phyloP scores from a whole-genome alignment of 2,329 filamentous ascomycete species.

The Fusarium nygamai region DNA sequence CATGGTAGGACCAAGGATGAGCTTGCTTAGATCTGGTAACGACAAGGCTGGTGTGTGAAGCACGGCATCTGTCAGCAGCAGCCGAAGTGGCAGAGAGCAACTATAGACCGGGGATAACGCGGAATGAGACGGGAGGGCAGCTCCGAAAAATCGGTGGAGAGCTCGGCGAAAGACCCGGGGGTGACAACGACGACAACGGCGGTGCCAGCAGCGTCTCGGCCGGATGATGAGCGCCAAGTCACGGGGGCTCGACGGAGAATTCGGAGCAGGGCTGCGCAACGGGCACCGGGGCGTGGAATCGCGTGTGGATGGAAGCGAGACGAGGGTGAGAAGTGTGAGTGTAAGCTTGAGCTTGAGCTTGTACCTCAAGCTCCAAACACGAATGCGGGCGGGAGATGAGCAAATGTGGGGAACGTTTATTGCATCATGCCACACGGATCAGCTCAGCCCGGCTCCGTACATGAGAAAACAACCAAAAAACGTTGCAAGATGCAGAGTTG shows the following conservation, averaged over 20 bases:
- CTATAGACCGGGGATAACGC: conserved; percentile 11
- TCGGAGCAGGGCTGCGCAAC: conserved; percentile 9
- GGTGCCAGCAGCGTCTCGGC: conserved; percentile 1
- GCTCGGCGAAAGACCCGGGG: conserved; percentile 21
- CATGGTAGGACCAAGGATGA: conserved; percentile 34
- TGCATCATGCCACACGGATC: conserved; percentile 40
- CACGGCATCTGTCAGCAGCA: conserved; percentile 30
- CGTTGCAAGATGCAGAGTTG: background rate
- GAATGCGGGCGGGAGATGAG: conserved; percentile 27
- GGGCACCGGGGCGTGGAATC: conserved; percentile 6
- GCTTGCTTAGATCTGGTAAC: conserved; percentile 22
- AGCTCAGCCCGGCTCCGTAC: conserved; percentile 12
- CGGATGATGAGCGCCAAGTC: conserved; percentile 14
- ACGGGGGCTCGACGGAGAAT: conserved; percentile 14
- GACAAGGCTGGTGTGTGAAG: conserved; percentile 11
- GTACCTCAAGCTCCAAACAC: conserved; percentile 33
- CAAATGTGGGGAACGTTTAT: conserved; percentile 37
- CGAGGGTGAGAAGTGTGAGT: conserved; percentile 15
- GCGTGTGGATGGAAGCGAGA: conserved; percentile 12
- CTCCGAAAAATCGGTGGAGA: conserved; percentile 21
- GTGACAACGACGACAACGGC: background rate
- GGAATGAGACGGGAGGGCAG: background rate
- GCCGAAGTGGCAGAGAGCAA: conserved; percentile 5
- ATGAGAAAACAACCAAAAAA: conserved; percentile 8
- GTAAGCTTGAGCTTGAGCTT: conserved; percentile 20